Evolutionary conservation across 768 basidiomycete species (phyloP).

Genomic region (Podaxis sp.): DNA sequence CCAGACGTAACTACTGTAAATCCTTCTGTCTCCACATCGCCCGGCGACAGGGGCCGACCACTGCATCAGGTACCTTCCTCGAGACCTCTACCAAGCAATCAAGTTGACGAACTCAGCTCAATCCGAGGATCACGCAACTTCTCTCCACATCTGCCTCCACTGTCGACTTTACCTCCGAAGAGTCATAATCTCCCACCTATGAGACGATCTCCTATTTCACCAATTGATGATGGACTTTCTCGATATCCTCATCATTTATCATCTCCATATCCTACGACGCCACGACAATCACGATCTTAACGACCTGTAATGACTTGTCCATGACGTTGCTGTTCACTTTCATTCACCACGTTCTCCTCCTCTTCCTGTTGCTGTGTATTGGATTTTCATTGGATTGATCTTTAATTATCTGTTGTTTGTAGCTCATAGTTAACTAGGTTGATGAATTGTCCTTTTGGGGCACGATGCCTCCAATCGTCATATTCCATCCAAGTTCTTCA

Average conservation of each 20-base stretch:
- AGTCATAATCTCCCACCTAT: neutral
- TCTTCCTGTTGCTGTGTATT: slow-evolving; percentile 3
- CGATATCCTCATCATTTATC: slow-evolving; percentile 9
- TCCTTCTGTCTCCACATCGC: neutral
- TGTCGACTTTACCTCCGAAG: neutral
- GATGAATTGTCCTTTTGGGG: neutral
- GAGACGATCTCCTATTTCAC: neutral
- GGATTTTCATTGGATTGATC: neutral
- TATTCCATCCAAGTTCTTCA: slow-evolving; percentile 43
- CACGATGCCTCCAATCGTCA: slow-evolving; percentile 34
- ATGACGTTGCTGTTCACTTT: neutral
- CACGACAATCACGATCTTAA: slow-evolving; percentile 7
- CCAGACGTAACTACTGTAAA: neutral
- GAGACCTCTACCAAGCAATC: neutral
- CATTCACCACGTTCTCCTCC: neutral
- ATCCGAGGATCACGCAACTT: neutral
- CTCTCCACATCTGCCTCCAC: neutral
- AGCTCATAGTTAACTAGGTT: neutral
- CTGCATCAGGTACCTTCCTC: neutral
- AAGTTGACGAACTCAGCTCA: neutral
- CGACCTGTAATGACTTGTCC: neutral
- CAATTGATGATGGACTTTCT: slow-evolving; percentile 6
- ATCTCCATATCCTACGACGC: neutral
- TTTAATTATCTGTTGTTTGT: neutral
- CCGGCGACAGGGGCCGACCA: neutral